Evolutionary conservation across 1,284 basidiomycete genomes (phyloP), one percentile per base, ranked within the genome.

Genomic region (Porogramme epimiltina): DNA sequence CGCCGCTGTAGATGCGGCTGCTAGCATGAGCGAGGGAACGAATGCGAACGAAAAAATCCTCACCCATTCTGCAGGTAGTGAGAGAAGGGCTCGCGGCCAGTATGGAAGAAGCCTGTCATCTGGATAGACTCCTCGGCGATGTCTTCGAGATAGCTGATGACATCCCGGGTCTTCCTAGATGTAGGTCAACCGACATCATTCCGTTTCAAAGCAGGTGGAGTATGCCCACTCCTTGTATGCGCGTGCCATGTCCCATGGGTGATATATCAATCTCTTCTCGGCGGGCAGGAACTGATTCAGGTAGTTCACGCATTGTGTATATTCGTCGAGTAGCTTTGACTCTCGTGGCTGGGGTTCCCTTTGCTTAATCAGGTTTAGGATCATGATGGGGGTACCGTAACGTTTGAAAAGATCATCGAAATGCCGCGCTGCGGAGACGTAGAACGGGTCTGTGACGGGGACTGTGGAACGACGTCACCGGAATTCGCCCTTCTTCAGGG

Each of bases 281-380:
- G 79, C 75, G 0, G 96, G 95, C 16, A 99, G 70, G 71, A 98
- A 98, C 66, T 99, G 97, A 62, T 98, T 98, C 31, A 99, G 79
- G 65, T 98, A 99, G 50, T 82, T 71, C 20, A 98, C 87, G 66
- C 97, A 99, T 66, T 95, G 87, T 0, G 89, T 90, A 67, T 97
- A 99, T 64, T 98, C 94, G 9, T 89, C 84, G 19, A 96, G 73
- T 9, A 99, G 76, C 66, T 98, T 98, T n/a, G 88, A 91, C 70
- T 99, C 97, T 47, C 97, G 81, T 2, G 95, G 93, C 26, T 84
- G 79, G 15, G 88, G 85, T 54, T 90, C 85, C 47, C 85, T 76
- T 52, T 84, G 82, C 75, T 98, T 98, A 74, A 99, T 96, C 5
- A 99, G 79, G 67, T 99, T 99, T n/a, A 99, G 80, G 42, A 98